Conservation (phyloP, 2,329 filamentous ascomycete species). For the Penicillium corylophilum region DNA sequence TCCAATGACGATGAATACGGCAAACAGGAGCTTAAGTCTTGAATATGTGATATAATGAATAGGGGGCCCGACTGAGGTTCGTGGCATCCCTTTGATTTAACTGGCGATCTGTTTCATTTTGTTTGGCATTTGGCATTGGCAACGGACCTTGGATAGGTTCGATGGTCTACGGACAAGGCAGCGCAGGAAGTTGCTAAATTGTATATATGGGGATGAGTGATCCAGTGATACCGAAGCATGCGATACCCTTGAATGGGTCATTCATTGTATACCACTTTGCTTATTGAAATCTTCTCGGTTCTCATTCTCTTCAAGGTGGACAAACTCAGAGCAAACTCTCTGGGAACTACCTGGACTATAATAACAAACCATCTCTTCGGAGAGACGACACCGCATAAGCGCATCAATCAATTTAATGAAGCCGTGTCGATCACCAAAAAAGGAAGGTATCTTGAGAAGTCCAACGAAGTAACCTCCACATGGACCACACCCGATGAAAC, state of each 20-base stretch:
- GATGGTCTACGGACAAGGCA: neutral
- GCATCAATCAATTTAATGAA: neutral
- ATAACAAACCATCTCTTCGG: too few species aligned
- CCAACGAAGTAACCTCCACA: neutral
- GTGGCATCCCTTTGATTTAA: neutral
- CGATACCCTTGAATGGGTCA: neutral
- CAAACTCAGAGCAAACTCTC: neutral
- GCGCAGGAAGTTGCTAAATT: neutral
- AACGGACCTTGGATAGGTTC: neutral
- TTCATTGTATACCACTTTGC: neutral
- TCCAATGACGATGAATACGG: slow-evolving; percentile 1
- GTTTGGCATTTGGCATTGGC: neutral
- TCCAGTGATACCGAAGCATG: neutral
- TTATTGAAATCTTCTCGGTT: neutral
- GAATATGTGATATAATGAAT: neutral
- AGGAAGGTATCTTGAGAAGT: neutral
- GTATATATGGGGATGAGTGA: neutral
- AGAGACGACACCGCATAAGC: neutral
- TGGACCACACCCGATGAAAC: neutral
- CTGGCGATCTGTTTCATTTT: neutral
- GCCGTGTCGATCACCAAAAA: neutral
- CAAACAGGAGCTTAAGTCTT: neutral
- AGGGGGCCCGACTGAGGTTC: neutral
- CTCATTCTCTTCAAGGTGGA: neutral
- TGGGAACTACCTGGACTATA: too few species aligned